Conservation (phyloP, 2,329 filamentous ascomycete genomes). For the Stagonosporopsis cucurbitacearum region DNA sequence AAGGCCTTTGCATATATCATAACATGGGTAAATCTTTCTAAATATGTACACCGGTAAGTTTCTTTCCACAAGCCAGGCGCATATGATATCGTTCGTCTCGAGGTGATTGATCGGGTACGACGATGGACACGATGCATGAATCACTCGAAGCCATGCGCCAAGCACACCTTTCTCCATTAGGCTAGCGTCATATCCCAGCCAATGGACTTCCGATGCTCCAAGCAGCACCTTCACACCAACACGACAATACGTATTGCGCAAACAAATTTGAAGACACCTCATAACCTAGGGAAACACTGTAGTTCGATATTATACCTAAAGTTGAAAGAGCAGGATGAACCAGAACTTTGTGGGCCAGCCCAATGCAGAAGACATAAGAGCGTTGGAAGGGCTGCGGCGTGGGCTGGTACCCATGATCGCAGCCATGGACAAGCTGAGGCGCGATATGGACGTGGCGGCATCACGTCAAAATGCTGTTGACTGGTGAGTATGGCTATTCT, state of each 20-base stretch:
- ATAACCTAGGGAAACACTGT: neutral
- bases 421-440: slow-evolving; percentile 30
- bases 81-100: too few relatives aligned
- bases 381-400: slow-evolving; percentile 33
- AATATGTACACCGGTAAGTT: too few relatives aligned
- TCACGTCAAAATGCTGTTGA: slow-evolving; percentile 25
- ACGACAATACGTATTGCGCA: neutral
- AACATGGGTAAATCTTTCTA: too few relatives aligned
- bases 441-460: slow-evolving; percentile 30
- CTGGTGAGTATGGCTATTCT: slow-evolving; percentile 24
- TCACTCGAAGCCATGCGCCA: neutral
- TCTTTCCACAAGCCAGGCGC: too few relatives aligned
- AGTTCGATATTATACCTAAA: neutral
- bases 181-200: slow-evolving; percentile 9
- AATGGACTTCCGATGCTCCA: slow-evolving; percentile 3
- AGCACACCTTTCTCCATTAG: slow-evolving; percentile 4
- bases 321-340: slow-evolving; percentile 27
- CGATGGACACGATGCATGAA: too few relatives aligned
- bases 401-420: slow-evolving; percentile 36
- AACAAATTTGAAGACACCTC: neutral
- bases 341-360: slow-evolving; percentile 34
- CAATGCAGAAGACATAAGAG: slow-evolving; percentile 30
- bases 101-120: too few relatives aligned
- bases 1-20: neutral
- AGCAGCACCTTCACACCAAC: slow-evolving; percentile 3